phyloP scores from a whole-genome alignment of 306 rosid genomes.

The Prunus fruticosa region DNA sequence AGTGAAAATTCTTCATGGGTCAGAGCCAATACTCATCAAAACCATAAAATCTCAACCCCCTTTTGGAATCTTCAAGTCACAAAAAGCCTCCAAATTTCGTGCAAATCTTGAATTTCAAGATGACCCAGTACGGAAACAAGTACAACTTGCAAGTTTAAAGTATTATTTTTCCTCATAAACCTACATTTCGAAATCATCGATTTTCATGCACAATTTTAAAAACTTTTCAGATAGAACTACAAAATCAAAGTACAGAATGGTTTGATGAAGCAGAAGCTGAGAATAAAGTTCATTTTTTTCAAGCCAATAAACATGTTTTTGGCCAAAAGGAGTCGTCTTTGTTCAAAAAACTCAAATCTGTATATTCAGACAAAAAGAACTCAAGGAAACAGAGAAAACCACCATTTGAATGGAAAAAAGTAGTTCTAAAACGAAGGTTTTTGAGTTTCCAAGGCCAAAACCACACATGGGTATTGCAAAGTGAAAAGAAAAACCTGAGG shows the following conservation, averaged over 20 bases:
- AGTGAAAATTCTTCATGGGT: constrained; percentile 59
- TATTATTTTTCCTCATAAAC: constrained; percentile 13
- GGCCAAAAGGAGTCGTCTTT: background rate
- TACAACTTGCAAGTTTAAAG: background rate
- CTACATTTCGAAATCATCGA: constrained; percentile 44
- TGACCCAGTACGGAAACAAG: constrained; percentile 22
- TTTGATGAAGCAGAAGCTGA: background rate
- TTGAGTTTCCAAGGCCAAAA: constrained; percentile 21
- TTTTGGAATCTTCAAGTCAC: constrained; percentile 12
- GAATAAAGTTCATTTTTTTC: background rate
- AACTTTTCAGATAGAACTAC: background rate
- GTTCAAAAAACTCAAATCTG: constrained; percentile 1
- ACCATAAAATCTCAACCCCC: constrained; percentile 35
- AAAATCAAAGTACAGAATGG: constrained; percentile 7
- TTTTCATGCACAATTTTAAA: background rate
- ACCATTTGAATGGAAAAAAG: background rate
- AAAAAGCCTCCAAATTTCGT: background rate
- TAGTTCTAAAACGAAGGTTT: constrained; percentile 6
- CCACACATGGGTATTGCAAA: background rate
- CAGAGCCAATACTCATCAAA: constrained; percentile 27
- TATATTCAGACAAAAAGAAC: constrained; percentile 10
- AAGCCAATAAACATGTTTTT: background rate
- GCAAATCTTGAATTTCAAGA: constrained; percentile 19
- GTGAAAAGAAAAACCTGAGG: background rate
- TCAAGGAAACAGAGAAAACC: constrained; percentile 11